Evolutionary conservation across 768 basidiomycete species (phyloP).

Genomic region (Podaxis sp.): DNA sequence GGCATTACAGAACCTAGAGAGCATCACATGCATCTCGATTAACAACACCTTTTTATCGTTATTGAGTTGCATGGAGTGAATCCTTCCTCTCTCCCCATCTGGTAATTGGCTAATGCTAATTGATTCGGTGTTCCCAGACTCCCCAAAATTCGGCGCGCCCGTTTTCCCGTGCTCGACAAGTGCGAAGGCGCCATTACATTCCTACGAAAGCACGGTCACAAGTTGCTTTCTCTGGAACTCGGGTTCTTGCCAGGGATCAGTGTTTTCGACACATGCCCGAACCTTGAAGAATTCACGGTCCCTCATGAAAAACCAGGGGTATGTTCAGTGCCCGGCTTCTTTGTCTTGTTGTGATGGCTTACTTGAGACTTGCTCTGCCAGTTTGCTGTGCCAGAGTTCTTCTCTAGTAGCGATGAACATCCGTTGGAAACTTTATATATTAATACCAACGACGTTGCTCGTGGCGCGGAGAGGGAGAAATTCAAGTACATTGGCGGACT

Average conservation of each 20-base stretch:
- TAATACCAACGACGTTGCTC: neutral
- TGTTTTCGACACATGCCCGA: conserved; percentile 7
- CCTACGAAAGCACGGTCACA: conserved; percentile 4
- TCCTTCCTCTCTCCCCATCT: neutral
- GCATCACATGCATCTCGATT: neutral
- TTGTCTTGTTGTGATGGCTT: neutral
- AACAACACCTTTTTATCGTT: conserved; percentile 6
- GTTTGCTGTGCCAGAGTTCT: conserved; percentile 11
- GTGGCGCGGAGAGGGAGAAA: conserved; percentile 6
- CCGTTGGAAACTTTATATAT: neutral
- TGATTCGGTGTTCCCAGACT: neutral
- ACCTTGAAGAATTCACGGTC: neutral
- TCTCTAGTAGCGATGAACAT: conserved; percentile 8
- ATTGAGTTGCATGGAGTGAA: conserved; percentile 1
- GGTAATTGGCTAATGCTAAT: neutral
- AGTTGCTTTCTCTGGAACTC: neutral
- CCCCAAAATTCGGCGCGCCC: neutral
- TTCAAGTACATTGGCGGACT: conserved; percentile 11
- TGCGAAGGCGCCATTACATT: conserved; percentile 6
- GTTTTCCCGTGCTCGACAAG: neutral
- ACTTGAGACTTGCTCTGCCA: neutral
- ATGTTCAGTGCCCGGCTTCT: neutral
- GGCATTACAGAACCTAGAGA: conserved; percentile 8
- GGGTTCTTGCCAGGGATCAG: conserved; percentile 10
- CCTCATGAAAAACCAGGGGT: conserved; percentile 8